Percentiles rank a stretch among this genome's conserved stretches.
phyloP scores from a whole-genome alignment of 179 eudicot genomes.

The Patellifolia procumbens region DNA sequence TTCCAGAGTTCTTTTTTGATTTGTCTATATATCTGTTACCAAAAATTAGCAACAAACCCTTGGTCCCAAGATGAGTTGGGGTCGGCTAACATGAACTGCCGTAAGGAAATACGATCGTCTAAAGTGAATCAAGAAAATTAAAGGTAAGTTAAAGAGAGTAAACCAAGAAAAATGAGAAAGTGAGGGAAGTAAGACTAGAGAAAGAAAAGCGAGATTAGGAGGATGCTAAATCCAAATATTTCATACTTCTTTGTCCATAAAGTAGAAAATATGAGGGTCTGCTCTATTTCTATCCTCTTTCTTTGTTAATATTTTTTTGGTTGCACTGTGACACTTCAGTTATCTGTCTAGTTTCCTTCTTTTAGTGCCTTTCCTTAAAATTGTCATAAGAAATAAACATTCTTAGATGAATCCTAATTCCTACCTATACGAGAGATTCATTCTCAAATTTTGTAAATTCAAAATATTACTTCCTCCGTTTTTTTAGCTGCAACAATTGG shows the following conservation, averaged over 20 bases:
- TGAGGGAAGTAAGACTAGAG: too few species aligned
- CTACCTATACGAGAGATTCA: not conserved
- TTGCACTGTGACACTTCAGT: not conserved
- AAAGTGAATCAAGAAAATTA: too few species aligned
- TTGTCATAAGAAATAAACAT: not conserved
- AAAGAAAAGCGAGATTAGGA: slow-evolving; percentile 4
- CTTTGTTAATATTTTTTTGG: not conserved
- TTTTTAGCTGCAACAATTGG: too few species aligned
- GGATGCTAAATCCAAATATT: not conserved
- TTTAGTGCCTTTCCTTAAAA: not conserved
- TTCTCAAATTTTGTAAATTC: not conserved
- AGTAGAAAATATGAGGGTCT: not conserved
- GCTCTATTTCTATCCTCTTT: not conserved
- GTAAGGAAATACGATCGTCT: too few species aligned
- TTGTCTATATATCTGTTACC: not conserved
- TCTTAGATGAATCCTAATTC: not conserved
- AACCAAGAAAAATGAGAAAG: too few species aligned
- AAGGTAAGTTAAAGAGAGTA: too few species aligned
- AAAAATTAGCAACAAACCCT: too few species aligned
- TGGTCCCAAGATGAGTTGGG: too few species aligned
- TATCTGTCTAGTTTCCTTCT: not conserved
- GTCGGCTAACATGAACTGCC: too few species aligned
- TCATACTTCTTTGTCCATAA: not conserved
- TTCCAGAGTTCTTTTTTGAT: not conserved
- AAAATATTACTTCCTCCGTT: not conserved